phyloP scores from a whole-genome alignment of 805 yeast species.

The Kuraishia floccosa region DNA sequence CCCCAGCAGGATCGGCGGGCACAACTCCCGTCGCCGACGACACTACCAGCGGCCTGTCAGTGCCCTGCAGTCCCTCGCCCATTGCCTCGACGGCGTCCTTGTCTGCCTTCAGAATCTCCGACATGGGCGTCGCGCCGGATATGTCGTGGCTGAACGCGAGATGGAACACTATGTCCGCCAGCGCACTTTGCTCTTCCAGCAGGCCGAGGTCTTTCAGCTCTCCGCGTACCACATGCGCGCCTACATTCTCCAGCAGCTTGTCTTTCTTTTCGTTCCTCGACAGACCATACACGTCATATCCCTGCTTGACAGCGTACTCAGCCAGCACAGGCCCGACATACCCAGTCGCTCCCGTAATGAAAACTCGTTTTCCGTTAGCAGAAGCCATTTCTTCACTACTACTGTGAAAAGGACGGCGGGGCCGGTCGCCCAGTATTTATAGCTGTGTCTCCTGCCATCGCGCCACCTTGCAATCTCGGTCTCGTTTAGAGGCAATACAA shows the following conservation, averaged over 20 bases:
- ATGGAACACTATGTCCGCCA: slow-evolving; percentile 25
- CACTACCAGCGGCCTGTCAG: slow-evolving; percentile 16
- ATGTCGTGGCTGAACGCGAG: slow-evolving; percentile 23
- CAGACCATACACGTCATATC: slow-evolving; percentile 18
- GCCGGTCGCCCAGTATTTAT: no score
- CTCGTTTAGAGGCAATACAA: no score
- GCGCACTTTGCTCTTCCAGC: slow-evolving; percentile 14
- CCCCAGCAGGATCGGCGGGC: slow-evolving; percentile 4
- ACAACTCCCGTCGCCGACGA: slow-evolving; percentile 12
- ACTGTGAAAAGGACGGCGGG: no score
- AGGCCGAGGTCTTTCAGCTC: slow-evolving; percentile 16
- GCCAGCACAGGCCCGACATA: slow-evolving; percentile 18
- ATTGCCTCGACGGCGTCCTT: slow-evolving; percentile 15
- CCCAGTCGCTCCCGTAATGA: slow-evolving; percentile 10
- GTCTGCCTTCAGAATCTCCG: slow-evolving; percentile 12
- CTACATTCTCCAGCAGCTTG: slow-evolving; percentile 12
- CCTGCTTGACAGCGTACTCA: slow-evolving; percentile 10
- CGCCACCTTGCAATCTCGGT: no score
- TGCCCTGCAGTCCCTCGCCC: slow-evolving; percentile 15
- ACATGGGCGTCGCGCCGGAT: slow-evolving; percentile 6
- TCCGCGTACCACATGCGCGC: slow-evolving; percentile 16
- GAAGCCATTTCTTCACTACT: no score
- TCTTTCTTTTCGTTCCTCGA: slow-evolving; percentile 20
- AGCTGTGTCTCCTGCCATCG: no score
- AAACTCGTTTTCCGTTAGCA: no score